Conservation (phyloP, 1,284 basidiomycete genomes). For the Garcileccinum viscosum region DNA sequence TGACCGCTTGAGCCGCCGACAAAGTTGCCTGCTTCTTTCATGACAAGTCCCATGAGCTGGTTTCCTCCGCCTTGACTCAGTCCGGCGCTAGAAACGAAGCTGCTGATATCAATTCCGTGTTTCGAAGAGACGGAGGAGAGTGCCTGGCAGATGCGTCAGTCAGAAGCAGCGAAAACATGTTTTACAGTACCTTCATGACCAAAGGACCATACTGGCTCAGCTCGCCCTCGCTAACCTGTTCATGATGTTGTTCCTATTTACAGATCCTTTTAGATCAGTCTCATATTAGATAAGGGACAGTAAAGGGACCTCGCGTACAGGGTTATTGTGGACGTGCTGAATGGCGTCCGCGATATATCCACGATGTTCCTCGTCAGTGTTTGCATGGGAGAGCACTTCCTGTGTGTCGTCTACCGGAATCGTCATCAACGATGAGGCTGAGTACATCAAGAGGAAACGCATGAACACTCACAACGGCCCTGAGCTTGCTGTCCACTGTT, state of each 20-base stretch:
- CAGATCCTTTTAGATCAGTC: conserved; percentile 1
- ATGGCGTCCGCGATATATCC: conserved; percentile 29
- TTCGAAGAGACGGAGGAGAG: conserved; percentile 24
- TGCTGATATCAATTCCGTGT: no score
- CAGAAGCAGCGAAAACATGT: not conserved
- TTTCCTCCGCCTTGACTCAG: conserved; percentile 53
- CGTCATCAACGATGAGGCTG: conserved; percentile 1
- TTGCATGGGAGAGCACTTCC: conserved; percentile 55
- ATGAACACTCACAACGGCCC: conserved; percentile 38
- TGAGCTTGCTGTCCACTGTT: conserved; percentile 42
- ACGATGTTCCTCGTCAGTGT: conserved; percentile 7
- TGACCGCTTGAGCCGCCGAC: conserved; percentile 65
- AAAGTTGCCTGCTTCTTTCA: conserved; percentile 71
- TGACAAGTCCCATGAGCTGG: conserved; percentile 79
- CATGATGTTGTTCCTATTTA: conserved; percentile 22
- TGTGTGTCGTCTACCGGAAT: conserved; percentile 61
- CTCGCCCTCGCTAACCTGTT: conserved; percentile 21
- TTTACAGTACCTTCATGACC: conserved; percentile 22
- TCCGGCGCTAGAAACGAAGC: conserved; percentile 41
- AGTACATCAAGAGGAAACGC: not conserved
- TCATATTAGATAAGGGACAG: not conserved
- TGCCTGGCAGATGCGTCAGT: conserved; percentile 26
- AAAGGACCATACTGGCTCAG: conserved; percentile 31
- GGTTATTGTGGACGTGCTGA: conserved; percentile 32
- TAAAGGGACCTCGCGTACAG: conserved; percentile 20